A percentile compares a stretch with the other conserved stretches of the same genome.
These are phyloP conservation scores for Calonectria pauciramosa DNA, from an alignment of 2,329 filamentous ascomycete genomes.

Conservation along the genomic window DNA sequence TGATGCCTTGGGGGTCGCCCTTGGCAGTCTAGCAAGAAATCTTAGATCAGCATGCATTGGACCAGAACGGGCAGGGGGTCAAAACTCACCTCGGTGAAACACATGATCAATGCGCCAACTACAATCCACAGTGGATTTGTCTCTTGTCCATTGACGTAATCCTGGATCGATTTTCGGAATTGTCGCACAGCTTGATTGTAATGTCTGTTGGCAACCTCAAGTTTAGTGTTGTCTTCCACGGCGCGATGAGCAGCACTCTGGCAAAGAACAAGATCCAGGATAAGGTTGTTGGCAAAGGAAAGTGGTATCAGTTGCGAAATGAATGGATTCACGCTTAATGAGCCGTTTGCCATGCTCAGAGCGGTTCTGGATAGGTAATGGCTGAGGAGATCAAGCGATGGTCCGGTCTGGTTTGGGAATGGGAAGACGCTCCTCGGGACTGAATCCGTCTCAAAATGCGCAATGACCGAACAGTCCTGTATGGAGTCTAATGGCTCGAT, in stretches of 20 bases:
- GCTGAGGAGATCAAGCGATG: neutral
- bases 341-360: neutral
- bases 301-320: neutral
- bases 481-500: neutral
- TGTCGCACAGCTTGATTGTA: neutral
- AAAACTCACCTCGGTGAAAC: conserved; percentile 54
- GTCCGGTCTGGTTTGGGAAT: neutral
- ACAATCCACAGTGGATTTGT: conserved; percentile 47
- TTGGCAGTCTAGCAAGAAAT: neutral
- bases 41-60: neutral
- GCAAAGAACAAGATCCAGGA: neutral
- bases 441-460: neutral
- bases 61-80: neutral
- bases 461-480: neutral
- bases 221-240: neutral
- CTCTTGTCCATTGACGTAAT: conserved; percentile 34
- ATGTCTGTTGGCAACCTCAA: neutral
- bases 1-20: neutral
- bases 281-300: neutral
- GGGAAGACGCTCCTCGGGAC: neutral
- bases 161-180: conserved; percentile 34
- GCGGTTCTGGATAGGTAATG: neutral
- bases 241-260: neutral
- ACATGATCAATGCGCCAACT: conserved; percentile 55
- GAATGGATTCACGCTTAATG: neutral